A percentile compares a stretch with the other conserved stretches of the same genome.
Evolutionary conservation across 768 basidiomycete species (phyloP).

Genomic region (Podaxis sp.): DNA sequence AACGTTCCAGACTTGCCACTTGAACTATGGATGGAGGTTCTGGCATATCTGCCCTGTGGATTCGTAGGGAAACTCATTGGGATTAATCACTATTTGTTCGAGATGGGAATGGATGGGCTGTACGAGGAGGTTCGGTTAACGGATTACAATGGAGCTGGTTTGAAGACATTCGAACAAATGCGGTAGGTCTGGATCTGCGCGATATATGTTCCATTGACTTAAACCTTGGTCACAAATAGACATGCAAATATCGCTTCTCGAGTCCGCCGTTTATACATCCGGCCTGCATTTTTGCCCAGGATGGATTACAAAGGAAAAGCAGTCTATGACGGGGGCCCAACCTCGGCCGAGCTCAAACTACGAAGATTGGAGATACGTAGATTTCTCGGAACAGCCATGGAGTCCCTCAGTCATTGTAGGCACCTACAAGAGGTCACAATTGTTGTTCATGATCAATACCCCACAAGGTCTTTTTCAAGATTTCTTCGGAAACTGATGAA

Average conservation of each 20-base stretch:
- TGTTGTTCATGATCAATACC: slow-evolving; percentile 20
- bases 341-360: background rate
- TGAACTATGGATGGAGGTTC: slow-evolving; percentile 24
- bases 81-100: slow-evolving; percentile 24
- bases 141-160: slow-evolving; percentile 16
- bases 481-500: slow-evolving; percentile 19
- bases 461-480: slow-evolving; percentile 15
- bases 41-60: slow-evolving; percentile 19
- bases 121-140: slow-evolving; percentile 26
- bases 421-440: slow-evolving; percentile 21
- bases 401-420: slow-evolving; percentile 13
- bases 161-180: slow-evolving; percentile 20
- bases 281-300: slow-evolving; percentile 23
- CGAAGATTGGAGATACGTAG: background rate
- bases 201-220: background rate
- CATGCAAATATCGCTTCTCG: slow-evolving; percentile 17
- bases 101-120: slow-evolving; percentile 24
- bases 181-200: slow-evolving; percentile 11
- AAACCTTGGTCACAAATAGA: slow-evolving; percentile 4
- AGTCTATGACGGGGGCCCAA: background rate
- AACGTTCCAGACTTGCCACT: slow-evolving; percentile 20
- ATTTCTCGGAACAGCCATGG: slow-evolving; percentile 14
- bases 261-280: slow-evolving; percentile 22
- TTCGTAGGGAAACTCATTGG: slow-evolving; percentile 22
- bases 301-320: slow-evolving; percentile 12